Base-by-base conservation (phyloP, 2,329 filamentous ascomycete genomes). In the Blumeria hordei region DNA sequence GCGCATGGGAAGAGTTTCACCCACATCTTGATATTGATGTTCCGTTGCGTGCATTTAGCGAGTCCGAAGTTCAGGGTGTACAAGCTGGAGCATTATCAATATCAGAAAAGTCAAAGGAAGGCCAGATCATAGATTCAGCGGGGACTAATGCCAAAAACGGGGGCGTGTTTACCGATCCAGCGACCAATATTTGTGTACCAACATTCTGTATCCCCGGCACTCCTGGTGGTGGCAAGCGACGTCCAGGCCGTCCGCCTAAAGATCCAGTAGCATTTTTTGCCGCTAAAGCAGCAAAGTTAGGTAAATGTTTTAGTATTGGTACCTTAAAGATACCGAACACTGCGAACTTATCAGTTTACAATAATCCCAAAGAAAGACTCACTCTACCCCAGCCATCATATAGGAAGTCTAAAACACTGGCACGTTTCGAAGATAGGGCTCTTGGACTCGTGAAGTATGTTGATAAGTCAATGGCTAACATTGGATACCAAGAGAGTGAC, bases 1-100 rank as follows among this genome's bases (percentile, higher is more conserved):
- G 90, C 59, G 86, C 87, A 54, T 98, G 90, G 88, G 88, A 95
- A 64, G 92, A 98, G 66, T 96, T 96, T 60, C 92, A 98, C 67
- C 88, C 87, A 0, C 86, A 95, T 63, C 77, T 98, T 54, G 88
- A 96, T 69, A 88, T 95, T 52, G 87, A 94, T 56, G 76, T 76
- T 11, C 78, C 77, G 3, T 83, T 95, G 59, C 78, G 83, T 60
- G 73, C 94, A 2, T 88, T 88, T 64, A 79, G 76, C 52, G 81
- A 88, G 1, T 81, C 92, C 59, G 85, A 94, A 60, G 82, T 96
- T 6, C 90, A 96, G 65, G 86, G 87, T 18, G 67, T 67, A 3
- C 71, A 72, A 32, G 68, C 70, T 28, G 56, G 65, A 45, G 65
- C 16, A 14, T 16, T 64, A 56, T 28, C 21, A 28, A 28, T 28